These are phyloP conservation scores for Spiraea crenata DNA, from an alignment of 331 rosid species.

Conservation along the genomic window DNA sequence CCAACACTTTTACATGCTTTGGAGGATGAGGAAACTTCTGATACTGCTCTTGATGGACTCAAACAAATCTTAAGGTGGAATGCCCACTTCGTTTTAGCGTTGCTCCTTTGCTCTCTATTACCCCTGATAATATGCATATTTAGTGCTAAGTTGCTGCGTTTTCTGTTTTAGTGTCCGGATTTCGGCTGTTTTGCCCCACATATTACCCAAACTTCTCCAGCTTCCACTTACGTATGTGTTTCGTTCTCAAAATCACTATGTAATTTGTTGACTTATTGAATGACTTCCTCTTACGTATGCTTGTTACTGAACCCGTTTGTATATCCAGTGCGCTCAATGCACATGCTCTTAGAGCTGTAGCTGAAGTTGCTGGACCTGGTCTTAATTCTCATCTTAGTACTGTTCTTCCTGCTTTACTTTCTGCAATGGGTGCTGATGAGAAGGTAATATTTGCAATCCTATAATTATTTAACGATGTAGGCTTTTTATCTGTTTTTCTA, in stretches of 20 bases:
- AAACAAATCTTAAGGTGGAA: slow-evolving; percentile 91
- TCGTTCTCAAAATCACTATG: slow-evolving; percentile 16
- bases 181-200: slow-evolving; percentile 90
- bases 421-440: slow-evolving; percentile 72
- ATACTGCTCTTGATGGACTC: slow-evolving; percentile 96
- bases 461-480: neutral
- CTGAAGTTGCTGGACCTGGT: slow-evolving; percentile 95
- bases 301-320: slow-evolving; percentile 16
- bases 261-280: neutral
- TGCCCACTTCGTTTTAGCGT: neutral
- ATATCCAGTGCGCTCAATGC: slow-evolving; percentile 82
- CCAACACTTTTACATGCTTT: slow-evolving; percentile 92
- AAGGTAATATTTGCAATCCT: slow-evolving; percentile 42
- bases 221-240: slow-evolving; percentile 83
- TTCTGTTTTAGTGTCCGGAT: slow-evolving; percentile 71
- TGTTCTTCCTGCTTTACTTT: slow-evolving; percentile 84
- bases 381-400: slow-evolving; percentile 78
- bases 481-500: neutral
- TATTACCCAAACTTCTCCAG: slow-evolving; percentile 88
- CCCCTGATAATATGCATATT: neutral
- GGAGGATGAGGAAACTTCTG: slow-evolving; percentile 88
- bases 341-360: slow-evolving; percentile 95
- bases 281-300: neutral
- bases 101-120: neutral
- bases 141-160: slow-evolving; percentile 26